Evolutionary conservation across 208 protist species (phyloP), one percentile per base, ranked within the genome.

Genomic region (Leishmania mexicana): DNA sequence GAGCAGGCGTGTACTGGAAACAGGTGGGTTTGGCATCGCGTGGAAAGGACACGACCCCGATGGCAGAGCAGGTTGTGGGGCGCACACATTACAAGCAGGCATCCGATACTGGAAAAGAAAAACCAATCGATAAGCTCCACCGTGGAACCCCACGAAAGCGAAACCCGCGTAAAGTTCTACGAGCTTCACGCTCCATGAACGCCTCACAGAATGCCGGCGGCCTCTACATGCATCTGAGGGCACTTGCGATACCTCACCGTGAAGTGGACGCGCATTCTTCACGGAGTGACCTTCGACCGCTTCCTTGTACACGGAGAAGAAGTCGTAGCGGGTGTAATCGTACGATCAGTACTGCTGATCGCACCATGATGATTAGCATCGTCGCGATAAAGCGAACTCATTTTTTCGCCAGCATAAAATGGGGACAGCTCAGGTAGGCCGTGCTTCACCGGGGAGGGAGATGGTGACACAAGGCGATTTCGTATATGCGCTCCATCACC

Each of bases 231-330:
- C n/a, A 60, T 35, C 51, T 65, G 76, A n/a, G 77, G 57, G 58
- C 78, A 85, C 49, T 60, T 64, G 71, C 81, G 77, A 76, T 58
- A 85, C 42, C 71, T 68, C 13, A 81, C 57, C 71, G 71, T 85
- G 40, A 54, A 76, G 0, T 70, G 1, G 47, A 78, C 49, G 21
- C 68, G 70, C 21, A 80, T 57, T 62, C 58, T 51, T 72, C 76
- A 78, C 35, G 68, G 76, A 17, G 45, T 54, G 10, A 81, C n/a
- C 3, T 8, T 24, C n/a, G n/a, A 40, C 53, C 70, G 38, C 76
- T 28, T 49, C 81, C 76, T 21, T 21, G 51, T 10, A 21, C 51
- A 54, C 17, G 51, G 5, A 15, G 17, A 21, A 54, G 51, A 54
- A 19, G 51, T 54, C 51, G 51, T 15, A 13, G 15, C 21, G 51